Evolutionary conservation across 169 alveolate species (phyloP).

Genomic region (Babesia ovata): DNA sequence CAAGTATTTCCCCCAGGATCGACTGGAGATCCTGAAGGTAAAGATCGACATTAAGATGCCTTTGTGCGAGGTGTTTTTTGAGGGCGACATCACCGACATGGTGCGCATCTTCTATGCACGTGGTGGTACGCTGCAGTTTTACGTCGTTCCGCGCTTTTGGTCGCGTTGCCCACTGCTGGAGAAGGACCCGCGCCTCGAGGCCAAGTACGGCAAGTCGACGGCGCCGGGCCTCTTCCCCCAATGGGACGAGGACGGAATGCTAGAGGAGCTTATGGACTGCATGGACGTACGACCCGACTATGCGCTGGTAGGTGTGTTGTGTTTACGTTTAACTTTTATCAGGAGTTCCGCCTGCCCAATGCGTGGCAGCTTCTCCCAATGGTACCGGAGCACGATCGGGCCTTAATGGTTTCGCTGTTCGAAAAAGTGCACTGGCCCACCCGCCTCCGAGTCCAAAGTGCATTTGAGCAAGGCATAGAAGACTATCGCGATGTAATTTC

Average conservation of each 20-base stretch:
- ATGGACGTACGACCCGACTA: conserved; percentile 71
- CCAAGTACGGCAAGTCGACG: conserved; percentile 71
- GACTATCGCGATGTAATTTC: conserved; percentile 73
- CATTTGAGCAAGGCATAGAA: conserved; percentile 75
- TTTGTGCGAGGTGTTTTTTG: conserved; percentile 71
- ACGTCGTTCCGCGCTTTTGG: conserved; percentile 69
- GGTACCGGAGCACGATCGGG: conserved; percentile 58
- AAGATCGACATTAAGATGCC: conserved; percentile 73
- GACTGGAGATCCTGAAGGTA: conserved; percentile 55
- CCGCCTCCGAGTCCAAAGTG: conserved; percentile 71
- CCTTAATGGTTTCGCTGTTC: conserved; percentile 29
- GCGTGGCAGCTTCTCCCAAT: conserved; percentile 61
- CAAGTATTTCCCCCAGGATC: conserved; percentile 35
- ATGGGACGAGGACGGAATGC: conserved; percentile 78
- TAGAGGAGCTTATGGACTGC: conserved; percentile 73
- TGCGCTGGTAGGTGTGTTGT: conserved; percentile 46
- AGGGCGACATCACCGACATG: conserved; percentile 71
- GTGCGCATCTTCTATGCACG: conserved; percentile 75
- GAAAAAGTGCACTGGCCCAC: conserved; percentile 81
- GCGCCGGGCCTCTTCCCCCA: conserved; percentile 78
- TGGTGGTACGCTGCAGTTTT: conserved; percentile 76
- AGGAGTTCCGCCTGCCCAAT: conserved; percentile 63
- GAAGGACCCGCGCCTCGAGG: conserved; percentile 73
- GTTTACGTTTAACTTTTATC: not conserved
- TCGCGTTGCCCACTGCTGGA: conserved; percentile 69